A percentile compares a stretch with the other conserved stretches of the same genome.
These are phyloP conservation scores for Persicaria tinctoria DNA, from an alignment of 148 eudicot species.

Conservation along the genomic window DNA sequence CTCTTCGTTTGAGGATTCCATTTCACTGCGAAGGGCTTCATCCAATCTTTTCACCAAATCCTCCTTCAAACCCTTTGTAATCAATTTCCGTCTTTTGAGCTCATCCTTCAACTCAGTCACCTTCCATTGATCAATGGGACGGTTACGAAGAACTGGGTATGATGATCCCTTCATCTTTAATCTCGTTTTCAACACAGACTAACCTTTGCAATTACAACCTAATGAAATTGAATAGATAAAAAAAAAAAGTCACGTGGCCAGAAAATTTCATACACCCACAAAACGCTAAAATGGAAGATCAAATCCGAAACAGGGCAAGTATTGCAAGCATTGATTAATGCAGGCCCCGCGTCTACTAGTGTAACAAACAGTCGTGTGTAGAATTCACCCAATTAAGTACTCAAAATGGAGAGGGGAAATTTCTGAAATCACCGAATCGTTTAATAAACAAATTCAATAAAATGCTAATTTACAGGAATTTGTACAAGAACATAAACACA, in stretches of 20 bases:
- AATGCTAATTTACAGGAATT: neutral
- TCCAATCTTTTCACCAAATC: constrained; percentile 63
- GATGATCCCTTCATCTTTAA: constrained; percentile 26
- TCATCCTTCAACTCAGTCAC: constrained; percentile 91
- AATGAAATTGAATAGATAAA: neutral
- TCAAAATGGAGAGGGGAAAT: too few relatives aligned
- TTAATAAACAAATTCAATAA: neutral
- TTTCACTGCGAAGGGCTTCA: constrained; percentile 59
- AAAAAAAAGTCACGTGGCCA: neutral
- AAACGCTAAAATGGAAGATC: neutral
- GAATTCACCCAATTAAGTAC: too few relatives aligned
- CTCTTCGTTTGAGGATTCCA: constrained; percentile 23
- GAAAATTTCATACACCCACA: neutral
- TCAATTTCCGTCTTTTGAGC: constrained; percentile 72
- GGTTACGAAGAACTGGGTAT: constrained; percentile 59
- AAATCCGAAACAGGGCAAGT: too few relatives aligned
- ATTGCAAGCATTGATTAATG: too few relatives aligned
- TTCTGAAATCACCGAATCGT: too few relatives aligned
- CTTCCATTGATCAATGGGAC: constrained; percentile 85
- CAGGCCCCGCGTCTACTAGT: too few relatives aligned
- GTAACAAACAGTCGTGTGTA: too few relatives aligned
- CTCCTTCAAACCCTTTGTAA: constrained; percentile 71
- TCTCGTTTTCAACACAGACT: neutral
- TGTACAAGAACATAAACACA: neutral
- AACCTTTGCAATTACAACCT: neutral